Evolutionary conservation across 106 monocot genomes (phyloP), one percentile per base, ranked within the genome.

Genomic region (Phalaenopsis aphrodite): DNA sequence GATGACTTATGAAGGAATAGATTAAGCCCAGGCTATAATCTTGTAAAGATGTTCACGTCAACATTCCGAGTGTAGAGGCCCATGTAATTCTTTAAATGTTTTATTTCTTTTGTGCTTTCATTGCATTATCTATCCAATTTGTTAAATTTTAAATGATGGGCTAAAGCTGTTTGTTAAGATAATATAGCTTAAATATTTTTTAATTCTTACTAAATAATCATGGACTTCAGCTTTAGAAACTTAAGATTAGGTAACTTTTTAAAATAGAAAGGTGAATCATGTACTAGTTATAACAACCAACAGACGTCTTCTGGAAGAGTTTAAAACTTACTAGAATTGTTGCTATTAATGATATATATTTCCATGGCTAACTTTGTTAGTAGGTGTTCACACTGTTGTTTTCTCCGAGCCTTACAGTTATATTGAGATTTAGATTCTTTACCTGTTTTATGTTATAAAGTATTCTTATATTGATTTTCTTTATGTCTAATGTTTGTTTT

Each of bases 391-490:
- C 15, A 19, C 11, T 9, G 48, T 30, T 30, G 30, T 30, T 30
- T 48, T 48, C 48, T 57, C 57, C 12, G 57, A 57, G 57, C 57
- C 18, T 57, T 15, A n/a, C 19, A 57, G 19, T 57, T 17, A 57
- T 57, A 12, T 19, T 61, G 8, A n/a, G 61, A 61, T 9, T n/a
- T 21, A 21, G 5, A n/a, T 6, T 3, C 0, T 61, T 5, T 21
- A n/a, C 61, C 10, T 12, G 10, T 52, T 52, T 52, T 12, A 52
- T 52, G 10, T 61, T 16, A 12, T 41, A 11, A 43, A 43, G 7
- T 16, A 15, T 74, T 74, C 41, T 42, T 18, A 4, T 77, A 41
- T 43, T 56, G 18, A 41, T 73, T 82, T 86, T 82, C 15, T 10
- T 72, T 56, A 41, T 77, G 61, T 36, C 8, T 38, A 69, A 78